These are phyloP conservation scores for Syzygium grande DNA, from an alignment of 345 rosid genomes.

Conservation along the genomic window DNA sequence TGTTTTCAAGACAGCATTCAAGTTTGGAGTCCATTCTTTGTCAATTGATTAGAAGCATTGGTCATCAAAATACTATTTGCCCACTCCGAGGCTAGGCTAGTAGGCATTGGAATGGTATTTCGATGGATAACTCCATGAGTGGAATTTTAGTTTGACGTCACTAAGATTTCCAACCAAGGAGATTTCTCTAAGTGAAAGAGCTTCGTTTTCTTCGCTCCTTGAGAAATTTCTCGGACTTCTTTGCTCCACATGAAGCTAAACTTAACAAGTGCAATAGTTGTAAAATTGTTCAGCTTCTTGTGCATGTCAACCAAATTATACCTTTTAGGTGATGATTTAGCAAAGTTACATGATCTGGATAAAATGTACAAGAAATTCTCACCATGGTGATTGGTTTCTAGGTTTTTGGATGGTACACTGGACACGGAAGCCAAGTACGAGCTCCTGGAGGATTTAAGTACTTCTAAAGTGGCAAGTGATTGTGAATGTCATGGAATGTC, in stretches of 20 bases:
- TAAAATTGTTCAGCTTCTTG: not conserved
- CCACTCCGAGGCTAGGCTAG: not conserved
- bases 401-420: constrained; percentile 73
- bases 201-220: not conserved
- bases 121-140: not conserved
- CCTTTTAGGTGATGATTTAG: not conserved
- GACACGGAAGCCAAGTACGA: constrained; percentile 35
- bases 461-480: constrained; percentile 18
- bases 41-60: not conserved
- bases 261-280: not conserved
- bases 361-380: not conserved
- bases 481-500: constrained; percentile 19
- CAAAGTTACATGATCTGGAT: not conserved
- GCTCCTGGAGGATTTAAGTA: constrained; percentile 16
- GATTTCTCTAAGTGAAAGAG: not conserved
- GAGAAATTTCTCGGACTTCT: not conserved
- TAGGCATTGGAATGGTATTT: not conserved
- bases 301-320: not conserved
- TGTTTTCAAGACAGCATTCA: not conserved
- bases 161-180: not conserved
- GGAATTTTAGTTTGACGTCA: not conserved
- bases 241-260: not conserved
- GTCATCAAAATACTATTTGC: not conserved
- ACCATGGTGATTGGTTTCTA: constrained; percentile 17
- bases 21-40: not conserved